These are phyloP conservation scores for Neostapfia colusana DNA, from an alignment of 176 grass and related monocot species.

Conservation along the genomic window DNA sequence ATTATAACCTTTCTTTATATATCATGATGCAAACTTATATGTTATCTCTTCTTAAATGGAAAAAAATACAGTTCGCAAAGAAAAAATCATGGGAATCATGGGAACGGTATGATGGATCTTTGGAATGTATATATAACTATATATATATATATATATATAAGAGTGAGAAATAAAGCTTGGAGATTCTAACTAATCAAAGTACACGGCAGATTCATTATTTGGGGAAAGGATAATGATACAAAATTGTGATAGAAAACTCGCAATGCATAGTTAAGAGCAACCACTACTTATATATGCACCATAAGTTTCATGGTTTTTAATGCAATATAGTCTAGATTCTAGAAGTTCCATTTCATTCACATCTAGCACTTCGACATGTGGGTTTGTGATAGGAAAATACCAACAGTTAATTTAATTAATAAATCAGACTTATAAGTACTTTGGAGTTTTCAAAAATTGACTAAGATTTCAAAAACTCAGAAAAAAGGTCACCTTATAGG, in stretches of 20 bases:
- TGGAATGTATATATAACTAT: background rate
- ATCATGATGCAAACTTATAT: no score
- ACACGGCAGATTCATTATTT: background rate
- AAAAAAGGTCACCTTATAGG: no score
- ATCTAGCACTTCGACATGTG: background rate
- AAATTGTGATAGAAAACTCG: background rate
- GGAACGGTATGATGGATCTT: background rate
- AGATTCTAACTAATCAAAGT: background rate
- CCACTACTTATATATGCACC: conserved; percentile 22
- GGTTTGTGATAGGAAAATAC: background rate
- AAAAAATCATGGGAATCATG: background rate
- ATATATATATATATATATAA: no score
- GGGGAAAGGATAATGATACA: background rate
- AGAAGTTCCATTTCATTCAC: background rate
- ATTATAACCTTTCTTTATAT: no score
- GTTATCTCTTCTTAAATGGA: no score
- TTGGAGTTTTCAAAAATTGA: background rate
- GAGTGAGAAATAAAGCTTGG: no score
- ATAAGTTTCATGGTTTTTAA: background rate
- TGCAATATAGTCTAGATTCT: background rate
- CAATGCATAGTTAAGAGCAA: background rate
- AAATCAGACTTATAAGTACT: background rate
- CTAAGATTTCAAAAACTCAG: background rate
- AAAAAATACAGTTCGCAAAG: no score
- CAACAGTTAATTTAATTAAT: background rate